Evolutionary conservation across 805 yeast species (phyloP).

Genomic region (Zygosaccharomyces kombuchaensis): DNA sequence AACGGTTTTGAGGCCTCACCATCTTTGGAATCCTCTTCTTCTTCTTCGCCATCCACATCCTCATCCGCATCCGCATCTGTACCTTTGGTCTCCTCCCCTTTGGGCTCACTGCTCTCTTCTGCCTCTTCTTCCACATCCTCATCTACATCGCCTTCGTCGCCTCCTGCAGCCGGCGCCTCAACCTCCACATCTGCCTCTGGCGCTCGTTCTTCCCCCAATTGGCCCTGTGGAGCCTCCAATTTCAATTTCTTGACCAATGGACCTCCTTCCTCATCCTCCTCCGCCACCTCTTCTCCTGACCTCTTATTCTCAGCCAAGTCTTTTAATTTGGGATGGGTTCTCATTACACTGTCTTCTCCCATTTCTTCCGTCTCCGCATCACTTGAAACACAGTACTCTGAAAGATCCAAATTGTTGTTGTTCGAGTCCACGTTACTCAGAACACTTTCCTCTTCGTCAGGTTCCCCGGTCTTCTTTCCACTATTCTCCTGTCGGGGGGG

Average conservation of each 20-base stretch:
- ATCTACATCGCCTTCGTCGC: conserved; percentile 17
- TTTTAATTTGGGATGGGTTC: conserved; percentile 1
- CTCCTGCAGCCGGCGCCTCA: conserved; percentile 7
- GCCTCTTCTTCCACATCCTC: conserved; percentile 13
- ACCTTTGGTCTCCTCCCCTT: conserved; percentile 17
- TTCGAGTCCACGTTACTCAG: conserved; percentile 26
- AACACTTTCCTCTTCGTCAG: conserved; percentile 23
- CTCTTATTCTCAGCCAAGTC: conserved; percentile 24
- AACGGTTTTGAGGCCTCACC: conserved; percentile 9
- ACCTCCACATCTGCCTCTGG: background rate
- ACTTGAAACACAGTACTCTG: conserved; percentile 40
- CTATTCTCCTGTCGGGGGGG: background rate
- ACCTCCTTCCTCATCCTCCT: background rate
- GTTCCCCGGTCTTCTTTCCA: conserved; percentile 1
- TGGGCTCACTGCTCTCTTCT: conserved; percentile 9
- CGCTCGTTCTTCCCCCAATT: background rate
- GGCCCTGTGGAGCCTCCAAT: background rate
- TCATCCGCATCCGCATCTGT: conserved; percentile 16
- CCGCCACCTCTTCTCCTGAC: conserved; percentile 1
- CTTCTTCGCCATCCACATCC: conserved; percentile 19
- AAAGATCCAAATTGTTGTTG: conserved; percentile 42
- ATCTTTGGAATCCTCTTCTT: conserved; percentile 25
- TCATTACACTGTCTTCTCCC: conserved; percentile 41
- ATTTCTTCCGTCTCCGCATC: conserved; percentile 91
- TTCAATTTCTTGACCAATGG: background rate